phyloP scores from a whole-genome alignment of 495 filamentous ascomycete genomes.

The Xylaria flabelliformis region DNA sequence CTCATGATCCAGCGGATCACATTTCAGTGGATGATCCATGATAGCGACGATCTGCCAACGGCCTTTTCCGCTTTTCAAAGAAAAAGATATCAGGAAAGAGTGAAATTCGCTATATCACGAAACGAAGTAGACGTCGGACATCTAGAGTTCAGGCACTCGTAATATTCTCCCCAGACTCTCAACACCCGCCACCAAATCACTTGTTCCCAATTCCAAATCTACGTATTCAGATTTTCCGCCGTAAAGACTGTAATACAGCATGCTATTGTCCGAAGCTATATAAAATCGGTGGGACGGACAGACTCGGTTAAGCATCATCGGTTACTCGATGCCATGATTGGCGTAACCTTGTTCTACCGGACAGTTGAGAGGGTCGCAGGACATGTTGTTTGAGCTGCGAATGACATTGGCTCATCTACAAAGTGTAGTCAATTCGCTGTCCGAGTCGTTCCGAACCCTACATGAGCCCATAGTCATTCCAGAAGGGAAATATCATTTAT shows the following conservation, averaged over 20 bases:
- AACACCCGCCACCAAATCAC: no score
- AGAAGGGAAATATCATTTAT: background rate
- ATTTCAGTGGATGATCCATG: background rate
- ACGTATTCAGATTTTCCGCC: no score
- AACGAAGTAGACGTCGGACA: no score
- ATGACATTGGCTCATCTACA: background rate
- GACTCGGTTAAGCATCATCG: background rate
- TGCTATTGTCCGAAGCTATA: background rate
- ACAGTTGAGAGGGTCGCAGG: background rate
- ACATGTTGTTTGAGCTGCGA: background rate
- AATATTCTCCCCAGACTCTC: no score
- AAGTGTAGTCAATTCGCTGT: background rate
- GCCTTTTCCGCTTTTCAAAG: background rate
- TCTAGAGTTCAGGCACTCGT: no score
- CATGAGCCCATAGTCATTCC: background rate
- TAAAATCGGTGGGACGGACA: background rate
- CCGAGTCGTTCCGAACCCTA: background rate
- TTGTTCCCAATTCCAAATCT: background rate
- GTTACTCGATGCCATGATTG: background rate
- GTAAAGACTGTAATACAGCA: no score
- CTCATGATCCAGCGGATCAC: background rate
- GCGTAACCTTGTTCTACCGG: background rate
- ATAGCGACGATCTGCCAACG: background rate
- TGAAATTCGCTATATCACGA: no score
- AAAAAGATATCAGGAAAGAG: background rate